Conservation (phyloP, 441 rosid species). For the Metrosideros polymorpha region DNA sequence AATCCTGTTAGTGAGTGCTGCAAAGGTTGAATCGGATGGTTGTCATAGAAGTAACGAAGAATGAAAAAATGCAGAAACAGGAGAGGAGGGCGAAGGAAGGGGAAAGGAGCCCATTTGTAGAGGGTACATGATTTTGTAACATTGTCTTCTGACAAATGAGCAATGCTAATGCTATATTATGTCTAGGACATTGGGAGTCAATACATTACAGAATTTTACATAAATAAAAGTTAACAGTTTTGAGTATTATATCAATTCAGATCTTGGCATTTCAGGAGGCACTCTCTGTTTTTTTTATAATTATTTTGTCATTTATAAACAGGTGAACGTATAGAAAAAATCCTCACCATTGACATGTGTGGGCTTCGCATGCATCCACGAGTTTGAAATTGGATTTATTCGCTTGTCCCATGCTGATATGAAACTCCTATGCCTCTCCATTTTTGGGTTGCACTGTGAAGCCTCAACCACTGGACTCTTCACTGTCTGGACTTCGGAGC, state of each 20-base stretch:
- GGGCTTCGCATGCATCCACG: background rate
- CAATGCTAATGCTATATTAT: background rate
- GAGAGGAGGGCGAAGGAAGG: background rate
- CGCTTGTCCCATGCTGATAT: background rate
- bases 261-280: background rate
- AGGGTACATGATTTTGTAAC: background rate
- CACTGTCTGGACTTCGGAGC: background rate
- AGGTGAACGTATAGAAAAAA: background rate
- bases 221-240: background rate
- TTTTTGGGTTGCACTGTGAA: background rate
- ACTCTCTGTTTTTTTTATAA: background rate
- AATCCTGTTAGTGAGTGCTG: background rate
- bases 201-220: background rate
- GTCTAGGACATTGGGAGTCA: background rate
- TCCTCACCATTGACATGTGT: background rate
- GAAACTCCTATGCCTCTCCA: background rate
- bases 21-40: background rate
- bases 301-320: background rate
- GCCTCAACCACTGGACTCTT: background rate
- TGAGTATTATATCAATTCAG: background rate
- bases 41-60: background rate
- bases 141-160: background rate
- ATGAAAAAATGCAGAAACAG: background rate
- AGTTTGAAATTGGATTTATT: background rate
- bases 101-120: background rate